Base-by-base conservation (phyloP, 306 rosid species). In the Ochetophila trinervis region DNA sequence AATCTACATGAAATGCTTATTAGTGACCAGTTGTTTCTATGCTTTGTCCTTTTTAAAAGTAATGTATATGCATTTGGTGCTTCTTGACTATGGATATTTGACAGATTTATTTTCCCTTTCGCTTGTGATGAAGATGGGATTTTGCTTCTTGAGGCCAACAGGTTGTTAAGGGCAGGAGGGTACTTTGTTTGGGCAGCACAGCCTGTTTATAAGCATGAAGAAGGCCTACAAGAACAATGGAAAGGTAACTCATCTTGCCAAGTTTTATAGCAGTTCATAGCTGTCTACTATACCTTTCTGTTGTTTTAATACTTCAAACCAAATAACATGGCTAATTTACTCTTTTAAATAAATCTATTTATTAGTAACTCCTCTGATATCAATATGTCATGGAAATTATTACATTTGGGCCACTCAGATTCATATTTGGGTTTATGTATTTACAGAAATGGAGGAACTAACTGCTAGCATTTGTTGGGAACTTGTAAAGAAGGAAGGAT, bases 111-210 rank as follows among this genome's bases (percentile, higher is more conserved):
- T 80, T 74, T 65, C 52, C 61, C 57, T 50, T 65, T 68, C 75
- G 73, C 71, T 49, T 73, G 67, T 48, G 66, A 63, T 83, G 82
- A 44, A 91, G 96, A 83, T 80, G 98, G 98, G 68, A 83, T 85
- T 82, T 78, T 84, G 85, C 96, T 91, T 69, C 91, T 91, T 20
- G 98, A 91, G 87, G 90, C 74, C 34, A 67, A 88, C 81, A 84
- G 97, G 86, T 76, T 88, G 71, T 87, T 91, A 66, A 85, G 96
- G 76, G 90, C 90, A 0, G 96, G 97, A 68, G 90, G 92, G 48
- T 85, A 91, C 75, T 91, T 88, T 78, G 88, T 85, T 18, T 91
- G 97, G 97, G 96, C 96, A 15, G 96, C 95, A 18, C 95, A 91
- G 72, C 95, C 95, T 15, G 91, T 91, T 62, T 81, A 88, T 76